These are phyloP conservation scores for Wickerhamomyces sp. DNA, from an alignment of 1,139 yeast species.

Conservation along the genomic window DNA sequence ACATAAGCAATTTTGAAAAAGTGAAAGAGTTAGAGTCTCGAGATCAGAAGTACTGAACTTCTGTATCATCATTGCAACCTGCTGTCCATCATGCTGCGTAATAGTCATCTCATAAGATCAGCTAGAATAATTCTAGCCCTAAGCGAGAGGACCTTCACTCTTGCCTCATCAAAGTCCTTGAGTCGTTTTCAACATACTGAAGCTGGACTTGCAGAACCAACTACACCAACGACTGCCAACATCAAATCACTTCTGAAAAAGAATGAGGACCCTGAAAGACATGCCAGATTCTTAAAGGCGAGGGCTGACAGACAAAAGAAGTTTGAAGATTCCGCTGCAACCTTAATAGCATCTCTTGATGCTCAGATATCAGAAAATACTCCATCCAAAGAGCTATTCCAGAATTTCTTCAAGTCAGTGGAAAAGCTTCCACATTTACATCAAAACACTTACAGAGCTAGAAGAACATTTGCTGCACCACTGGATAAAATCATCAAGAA, in stretches of 20 bases:
- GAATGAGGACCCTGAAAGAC: background rate
- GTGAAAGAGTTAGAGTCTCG: background rate
- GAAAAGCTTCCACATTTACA: constrained; percentile 2
- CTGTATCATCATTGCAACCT: no score
- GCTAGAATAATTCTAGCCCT: background rate
- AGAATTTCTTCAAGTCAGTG: constrained; percentile 3
- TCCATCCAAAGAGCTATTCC: constrained; percentile 6
- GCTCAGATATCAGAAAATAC: background rate
- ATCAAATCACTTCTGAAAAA: background rate
- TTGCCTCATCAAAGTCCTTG: background rate
- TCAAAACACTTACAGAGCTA: background rate
- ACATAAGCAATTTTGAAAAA: background rate
- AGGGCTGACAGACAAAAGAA: background rate
- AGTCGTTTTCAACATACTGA: constrained; percentile 1
- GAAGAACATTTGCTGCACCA: background rate
- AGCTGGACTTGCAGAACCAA: background rate
- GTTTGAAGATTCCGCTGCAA: background rate
- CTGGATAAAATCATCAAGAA: constrained; percentile 5
- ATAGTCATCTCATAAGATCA: background rate
- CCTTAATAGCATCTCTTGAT: background rate
- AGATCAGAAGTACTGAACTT: background rate
- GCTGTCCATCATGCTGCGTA: background rate
- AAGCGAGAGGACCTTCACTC: background rate
- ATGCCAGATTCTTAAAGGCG: background rate
- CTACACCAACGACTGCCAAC: background rate